Conservation (phyloP, 306 rosid species). For the Trichosanthes cucumerina region DNA sequence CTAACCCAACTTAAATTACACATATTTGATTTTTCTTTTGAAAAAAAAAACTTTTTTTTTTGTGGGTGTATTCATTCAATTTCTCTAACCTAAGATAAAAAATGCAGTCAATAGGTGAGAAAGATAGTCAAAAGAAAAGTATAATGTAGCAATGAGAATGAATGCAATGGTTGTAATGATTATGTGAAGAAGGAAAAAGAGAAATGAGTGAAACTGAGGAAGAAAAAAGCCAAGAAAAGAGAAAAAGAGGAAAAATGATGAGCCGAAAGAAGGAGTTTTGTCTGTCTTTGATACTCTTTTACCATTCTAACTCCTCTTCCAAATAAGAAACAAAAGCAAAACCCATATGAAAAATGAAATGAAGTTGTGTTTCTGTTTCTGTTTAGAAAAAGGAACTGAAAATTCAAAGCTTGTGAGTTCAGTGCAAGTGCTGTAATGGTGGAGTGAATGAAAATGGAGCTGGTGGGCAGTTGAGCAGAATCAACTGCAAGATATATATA, state of each 20-base stretch:
- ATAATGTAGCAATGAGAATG: not conserved
- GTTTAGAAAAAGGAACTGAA: not conserved
- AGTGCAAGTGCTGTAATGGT: not conserved
- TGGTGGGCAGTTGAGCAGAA: not conserved
- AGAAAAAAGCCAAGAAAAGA: not conserved
- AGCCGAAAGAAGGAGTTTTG: not conserved
- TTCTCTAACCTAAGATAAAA: too few species aligned
- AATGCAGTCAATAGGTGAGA: not conserved
- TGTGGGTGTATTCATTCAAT: too few species aligned
- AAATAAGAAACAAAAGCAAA: not conserved
- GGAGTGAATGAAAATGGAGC: not conserved
- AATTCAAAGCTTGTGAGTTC: not conserved
- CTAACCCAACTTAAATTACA: not conserved
- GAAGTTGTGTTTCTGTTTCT: not conserved
- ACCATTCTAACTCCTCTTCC: not conserved
- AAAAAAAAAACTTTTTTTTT: not conserved
- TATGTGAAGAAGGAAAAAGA: not conserved
- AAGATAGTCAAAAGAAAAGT: not conserved
- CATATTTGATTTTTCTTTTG: not conserved
- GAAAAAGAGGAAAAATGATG: not conserved
- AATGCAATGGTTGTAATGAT: not conserved
- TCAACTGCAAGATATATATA: not conserved
- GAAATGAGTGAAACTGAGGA: not conserved
- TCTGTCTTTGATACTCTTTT: not conserved
- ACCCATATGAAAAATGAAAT: not conserved